A percentile compares a stretch with the other conserved stretches of the same genome.
phyloP scores from a whole-genome alignment of 257 asterid genomes.

The Solanum pinnatisectum region DNA sequence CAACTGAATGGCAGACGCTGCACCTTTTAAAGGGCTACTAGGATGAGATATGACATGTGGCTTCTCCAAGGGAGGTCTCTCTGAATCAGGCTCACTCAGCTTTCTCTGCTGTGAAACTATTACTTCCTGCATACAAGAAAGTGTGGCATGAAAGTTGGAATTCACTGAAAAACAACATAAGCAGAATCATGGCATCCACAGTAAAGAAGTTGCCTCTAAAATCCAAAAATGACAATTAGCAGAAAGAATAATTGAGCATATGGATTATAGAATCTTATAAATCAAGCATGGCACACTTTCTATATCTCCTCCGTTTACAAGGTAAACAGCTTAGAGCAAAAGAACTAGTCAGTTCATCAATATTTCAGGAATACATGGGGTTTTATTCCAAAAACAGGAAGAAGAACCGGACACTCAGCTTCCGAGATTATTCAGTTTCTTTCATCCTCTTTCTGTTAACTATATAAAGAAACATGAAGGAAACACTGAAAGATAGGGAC shows the following conservation, averaged over 20 bases:
- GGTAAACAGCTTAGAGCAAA: not conserved
- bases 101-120: constrained; percentile 23
- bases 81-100: constrained; percentile 15
- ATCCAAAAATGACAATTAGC: not conserved
- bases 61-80: constrained; percentile 15
- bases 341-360: not conserved
- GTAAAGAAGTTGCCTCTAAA: not conserved
- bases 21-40: constrained; percentile 38
- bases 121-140: constrained; percentile 32
- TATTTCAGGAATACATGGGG: not conserved
- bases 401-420: not conserved
- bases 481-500: not conserved
- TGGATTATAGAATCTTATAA: not conserved
- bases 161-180: not conserved
- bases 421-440: not conserved
- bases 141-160: not conserved
- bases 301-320: not conserved
- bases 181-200: not conserved
- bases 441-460: not conserved
- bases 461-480: not conserved
- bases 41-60: constrained; percentile 27
- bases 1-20: constrained; percentile 4
- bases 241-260: not conserved
- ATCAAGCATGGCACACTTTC: not conserved
- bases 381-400: not conserved